Evolutionary conservation across 2,329 filamentous ascomycete genomes (phyloP).

Genomic region (Harringtonia lauricola): DNA sequence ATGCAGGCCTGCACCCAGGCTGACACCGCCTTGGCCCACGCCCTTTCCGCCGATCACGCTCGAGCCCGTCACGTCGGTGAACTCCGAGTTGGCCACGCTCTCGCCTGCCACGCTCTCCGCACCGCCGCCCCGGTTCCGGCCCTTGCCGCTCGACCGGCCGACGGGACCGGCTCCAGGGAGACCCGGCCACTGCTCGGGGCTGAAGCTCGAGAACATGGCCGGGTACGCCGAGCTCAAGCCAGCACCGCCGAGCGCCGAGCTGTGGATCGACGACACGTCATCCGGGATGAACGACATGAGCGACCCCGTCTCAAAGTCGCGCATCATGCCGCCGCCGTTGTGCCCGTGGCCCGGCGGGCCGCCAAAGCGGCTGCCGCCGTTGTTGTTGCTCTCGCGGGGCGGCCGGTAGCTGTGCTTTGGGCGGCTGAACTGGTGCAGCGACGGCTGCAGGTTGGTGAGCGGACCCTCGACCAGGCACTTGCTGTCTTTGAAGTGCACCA

Average conservation of each 20-base stretch:
- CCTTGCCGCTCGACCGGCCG: constrained; percentile 54
- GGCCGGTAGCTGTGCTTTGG: constrained; percentile 90
- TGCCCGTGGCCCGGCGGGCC: constrained; percentile 39
- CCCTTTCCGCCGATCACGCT: constrained; percentile 68
- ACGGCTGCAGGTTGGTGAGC: constrained; percentile 89
- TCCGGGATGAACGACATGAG: constrained; percentile 94
- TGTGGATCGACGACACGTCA: constrained; percentile 92
- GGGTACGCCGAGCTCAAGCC: constrained; percentile 77
- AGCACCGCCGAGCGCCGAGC: constrained; percentile 77
- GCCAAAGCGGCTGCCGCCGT: constrained; percentile 14
- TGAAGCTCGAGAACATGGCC: constrained; percentile 90
- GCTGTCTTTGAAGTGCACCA: constrained; percentile 92
- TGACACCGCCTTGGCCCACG: constrained; percentile 76
- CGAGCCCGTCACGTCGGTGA: constrained; percentile 59
- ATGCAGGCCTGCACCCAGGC: constrained; percentile 69
- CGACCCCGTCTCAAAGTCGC: constrained; percentile 67
- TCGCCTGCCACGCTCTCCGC: constrained; percentile 80
- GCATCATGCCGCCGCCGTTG: constrained; percentile 25
- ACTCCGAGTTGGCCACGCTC: constrained; percentile 83
- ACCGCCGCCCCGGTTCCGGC: constrained; percentile 44
- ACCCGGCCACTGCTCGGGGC: constrained; percentile 77
- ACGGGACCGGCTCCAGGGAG: constrained; percentile 52
- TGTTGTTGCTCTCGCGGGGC: constrained; percentile 63
- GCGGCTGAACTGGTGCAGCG: constrained; percentile 85
- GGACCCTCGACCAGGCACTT: constrained; percentile 95